Evolutionary conservation across 2,329 filamentous ascomycete genomes (phyloP), one percentile per base, ranked within the genome.

Genomic region (Beauveria scarabaeidicola): DNA sequence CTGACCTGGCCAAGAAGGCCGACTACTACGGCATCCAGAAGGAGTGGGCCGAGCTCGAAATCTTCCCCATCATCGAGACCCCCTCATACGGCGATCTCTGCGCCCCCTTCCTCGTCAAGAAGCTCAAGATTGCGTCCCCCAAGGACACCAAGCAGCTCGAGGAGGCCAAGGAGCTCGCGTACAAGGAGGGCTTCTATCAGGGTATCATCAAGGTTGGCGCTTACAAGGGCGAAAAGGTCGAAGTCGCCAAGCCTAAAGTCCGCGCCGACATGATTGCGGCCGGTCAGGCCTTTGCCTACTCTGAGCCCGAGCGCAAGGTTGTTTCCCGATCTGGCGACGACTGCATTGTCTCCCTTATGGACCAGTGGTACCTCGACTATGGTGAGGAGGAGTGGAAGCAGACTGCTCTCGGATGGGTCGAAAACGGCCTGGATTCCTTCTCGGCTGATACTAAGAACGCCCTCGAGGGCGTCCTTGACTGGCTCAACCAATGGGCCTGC

Each of bases 291-390:
- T 97, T 99, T 73, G 85, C 86, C 66, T 99, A 97, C 70, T 91
- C 90, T 13, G 94, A 99, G 73, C 94, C 94, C 2, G 92, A 97
- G 73, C 88, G 89, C 67, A 84, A 88, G 73, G 94, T 97, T 65
- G 85, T 95, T 62, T 93, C 88, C 69, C 83, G 94, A 73, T 95
- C 90, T 66, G 90, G 88, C 29, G 93, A 97, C 69, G 90, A 95
- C 66, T 97, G 94, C 71, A 91, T 96, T 61, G 93, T 94, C 61
- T 89, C 91, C 32, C 86, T 93, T 65, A 86, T 97, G 69, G 93
- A 97, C 67, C 94, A 99, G 75, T 99, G 94, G 92, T 99, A 96
- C 76, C 79, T 99, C 67, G 93, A 97, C 75, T 99, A 99, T 69
- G 94, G 94, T 63, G 89, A 92, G 75, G 90, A 90, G 47, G 82